Evolutionary conservation across 2,329 filamentous ascomycete genomes (phyloP), one percentile per base, ranked within the genome.

Genomic region (Raffaelea ambrosiae): DNA sequence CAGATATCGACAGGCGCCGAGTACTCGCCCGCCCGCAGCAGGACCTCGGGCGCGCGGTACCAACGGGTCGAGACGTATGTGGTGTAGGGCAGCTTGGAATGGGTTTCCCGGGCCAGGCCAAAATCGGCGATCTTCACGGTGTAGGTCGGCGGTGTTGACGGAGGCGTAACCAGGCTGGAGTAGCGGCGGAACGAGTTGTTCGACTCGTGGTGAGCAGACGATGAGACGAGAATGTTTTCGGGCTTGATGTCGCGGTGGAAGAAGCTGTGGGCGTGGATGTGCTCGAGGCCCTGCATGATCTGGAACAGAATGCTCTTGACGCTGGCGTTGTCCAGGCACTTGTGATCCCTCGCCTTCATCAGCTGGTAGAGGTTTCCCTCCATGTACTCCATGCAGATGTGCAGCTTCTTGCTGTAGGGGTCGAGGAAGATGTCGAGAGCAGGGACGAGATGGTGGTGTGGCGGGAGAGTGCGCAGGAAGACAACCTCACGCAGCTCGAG

Each of bases 311-410:
- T 95, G 71, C 91, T 97, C 76, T 98, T 97, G 52, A 98, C 93
- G 59, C 88, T 95, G 52, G 78, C 80, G 47, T 86, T 86, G 61
- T 98, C 93, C 23, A 98, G 76, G 54, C 76, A 85, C 67, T 97
- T 97, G 73, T 96, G 91, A 57, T 98, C 93, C 51, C 93, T 82
- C 46, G 93, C 85, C 72, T 98, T 98, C 93, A 98, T 98, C 54
- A 98, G 71, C 67, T 98, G 93, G 66, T 98, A 98, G 1, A 98
- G 76, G 66, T 98, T 98, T 44, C 93, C 93, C 64, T 98, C 93
- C 93, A 98, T 98, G 68, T 95, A 96, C 70, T 98, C 93, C 93
- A 98, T 98, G 61, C 81, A 84, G 57, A 98, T 98, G 67, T 98
- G 93, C 40, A 98, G 81, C 69, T 96, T 95, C 71, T 90, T 94